Conservation (phyloP, 257 asterid species). For the Parsonsia alboflavescens region DNA sequence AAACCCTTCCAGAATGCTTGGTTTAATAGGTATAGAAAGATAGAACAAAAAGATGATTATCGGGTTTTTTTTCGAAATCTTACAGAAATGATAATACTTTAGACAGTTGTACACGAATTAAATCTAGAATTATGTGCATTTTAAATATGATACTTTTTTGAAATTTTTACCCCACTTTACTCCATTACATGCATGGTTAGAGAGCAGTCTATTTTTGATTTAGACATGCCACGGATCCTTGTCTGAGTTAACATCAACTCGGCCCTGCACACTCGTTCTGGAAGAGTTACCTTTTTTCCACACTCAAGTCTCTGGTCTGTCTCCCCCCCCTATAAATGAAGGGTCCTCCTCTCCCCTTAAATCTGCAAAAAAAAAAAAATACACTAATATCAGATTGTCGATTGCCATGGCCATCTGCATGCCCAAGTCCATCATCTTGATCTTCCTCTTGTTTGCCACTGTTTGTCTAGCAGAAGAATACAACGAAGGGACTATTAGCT, state of each 20-base stretch:
- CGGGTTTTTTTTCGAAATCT: no score
- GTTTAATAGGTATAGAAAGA: not conserved
- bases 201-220: not conserved
- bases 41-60: no score
- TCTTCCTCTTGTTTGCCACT: not conserved
- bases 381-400: not conserved
- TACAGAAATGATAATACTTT: not conserved
- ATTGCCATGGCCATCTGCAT: not conserved
- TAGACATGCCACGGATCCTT: constrained; percentile 2
- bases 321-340: not conserved
- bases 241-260: not conserved
- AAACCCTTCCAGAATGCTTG: no score
- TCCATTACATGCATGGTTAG: not conserved
- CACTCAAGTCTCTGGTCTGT: not conserved
- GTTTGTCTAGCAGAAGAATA: not conserved
- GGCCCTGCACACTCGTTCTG: not conserved
- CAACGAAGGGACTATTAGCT: not conserved
- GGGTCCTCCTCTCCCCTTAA: not conserved
- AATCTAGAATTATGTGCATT: no score
- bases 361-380: no score
- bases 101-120: not conserved
- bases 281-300: not conserved
- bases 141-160: no score
- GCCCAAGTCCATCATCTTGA: not conserved
- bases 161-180: not conserved